Evolutionary conservation across 176 grass and related monocot species (phyloP), one percentile per base, ranked within the genome.

Genomic region (Oryza coarctata): DNA sequence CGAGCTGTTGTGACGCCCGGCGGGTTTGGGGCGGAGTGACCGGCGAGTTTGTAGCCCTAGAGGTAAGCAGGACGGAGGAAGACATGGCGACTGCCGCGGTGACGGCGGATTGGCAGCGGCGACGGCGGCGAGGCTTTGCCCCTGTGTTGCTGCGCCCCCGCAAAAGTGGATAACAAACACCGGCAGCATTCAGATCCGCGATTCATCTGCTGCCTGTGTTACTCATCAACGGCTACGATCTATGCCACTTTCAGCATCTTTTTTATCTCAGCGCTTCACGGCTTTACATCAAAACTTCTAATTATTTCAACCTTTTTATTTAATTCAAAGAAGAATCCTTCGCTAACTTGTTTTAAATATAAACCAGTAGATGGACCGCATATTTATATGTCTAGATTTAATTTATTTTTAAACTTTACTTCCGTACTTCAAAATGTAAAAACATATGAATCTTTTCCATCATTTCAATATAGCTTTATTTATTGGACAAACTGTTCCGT

Each of bases 81-180:
- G 80, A 82, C 85, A 87, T 87, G 85, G 65, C 63, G 45, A 25
- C 52, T 22, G 35, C 36, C 22, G 50, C 29, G 35, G 78, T 15
- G 77, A 33, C 9, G 50, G 63, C 13, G 20, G 28, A 1, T 17
- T 22, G 65, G 22, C 8, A 7, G 8, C 5, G 13, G 4, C 18
- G 13, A 6, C 20, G 40, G 38, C n/a, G 22, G 68, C 2, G 2
- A 26, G 68, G 38, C 35, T 52, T 22, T 55, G 49, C 18, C 55
- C 55, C 25, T 23, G 55, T 10, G 52, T n/a, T 9, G n/a, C 55
- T n/a, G 55, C 55, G 55, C 55, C 2, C 55, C 9, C 55, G 31
- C 32, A 10, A 41, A 9, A 15, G 9, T 17, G 76, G 76, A 78
- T 78, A 78, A 65, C 34, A 70, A 35, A 69, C 34, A 69, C 67